Conservation (phyloP, 176 grass and related monocot genomes). For the Musa troglodytarum region DNA sequence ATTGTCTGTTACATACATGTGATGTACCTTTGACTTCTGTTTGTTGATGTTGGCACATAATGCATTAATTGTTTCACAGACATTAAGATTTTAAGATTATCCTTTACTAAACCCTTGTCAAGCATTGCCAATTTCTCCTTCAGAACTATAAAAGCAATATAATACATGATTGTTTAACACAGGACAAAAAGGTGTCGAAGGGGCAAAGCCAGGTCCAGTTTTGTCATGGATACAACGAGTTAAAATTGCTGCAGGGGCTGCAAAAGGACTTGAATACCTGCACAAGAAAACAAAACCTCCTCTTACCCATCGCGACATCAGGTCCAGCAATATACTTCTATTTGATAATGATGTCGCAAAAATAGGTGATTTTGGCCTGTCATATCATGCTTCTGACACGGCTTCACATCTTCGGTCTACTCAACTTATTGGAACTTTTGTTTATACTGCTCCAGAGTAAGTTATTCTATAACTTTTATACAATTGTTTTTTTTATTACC, state of each 20-base stretch:
- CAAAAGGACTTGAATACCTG: conserved; percentile 60
- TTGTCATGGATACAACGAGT: conserved; percentile 59
- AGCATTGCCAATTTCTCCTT: too few species aligned
- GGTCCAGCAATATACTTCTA: conserved; percentile 17
- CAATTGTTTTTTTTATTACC: too few species aligned
- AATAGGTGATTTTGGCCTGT: conserved; percentile 58
- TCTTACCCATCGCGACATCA: conserved; percentile 25
- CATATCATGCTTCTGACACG: conserved; percentile 70
- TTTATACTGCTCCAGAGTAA: conserved; percentile 83
- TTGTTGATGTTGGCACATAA: too few species aligned
- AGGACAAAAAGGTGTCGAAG: conserved; percentile 81
- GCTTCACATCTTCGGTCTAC: conserved; percentile 75
- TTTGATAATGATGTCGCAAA: conserved; percentile 58
- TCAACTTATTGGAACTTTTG: conserved; percentile 78
- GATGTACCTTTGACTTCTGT: too few species aligned
- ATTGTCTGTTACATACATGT: too few species aligned
- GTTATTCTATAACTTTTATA: neutral
- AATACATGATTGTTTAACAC: neutral
- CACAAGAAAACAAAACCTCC: conserved; percentile 61
- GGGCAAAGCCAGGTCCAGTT: conserved; percentile 56
- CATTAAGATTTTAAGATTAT: too few species aligned
- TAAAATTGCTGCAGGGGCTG: conserved; percentile 46
- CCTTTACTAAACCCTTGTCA: too few species aligned
- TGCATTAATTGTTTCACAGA: too few species aligned
- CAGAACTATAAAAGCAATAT: too few species aligned